phyloP scores from a whole-genome alignment of 2,329 filamentous ascomycete genomes.

The Zymoseptoria passerinii region DNA sequence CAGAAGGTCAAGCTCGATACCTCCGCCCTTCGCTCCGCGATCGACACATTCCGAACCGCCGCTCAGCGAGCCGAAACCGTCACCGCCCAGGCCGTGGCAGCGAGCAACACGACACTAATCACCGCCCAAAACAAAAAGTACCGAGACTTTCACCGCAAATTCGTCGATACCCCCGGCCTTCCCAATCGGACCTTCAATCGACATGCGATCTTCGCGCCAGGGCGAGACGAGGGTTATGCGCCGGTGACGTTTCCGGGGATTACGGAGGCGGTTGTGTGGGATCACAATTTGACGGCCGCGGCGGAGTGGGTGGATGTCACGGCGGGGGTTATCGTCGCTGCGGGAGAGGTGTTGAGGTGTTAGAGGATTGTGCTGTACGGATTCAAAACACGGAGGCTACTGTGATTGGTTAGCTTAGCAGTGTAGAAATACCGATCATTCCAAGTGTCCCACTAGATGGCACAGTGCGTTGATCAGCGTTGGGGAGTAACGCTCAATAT shows the following conservation, averaged over 20 bases:
- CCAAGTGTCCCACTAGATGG: too few relatives aligned
- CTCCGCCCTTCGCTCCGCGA: slow-evolving; percentile 25
- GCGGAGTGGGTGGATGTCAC: slow-evolving; percentile 16
- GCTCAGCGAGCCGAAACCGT: slow-evolving; percentile 28
- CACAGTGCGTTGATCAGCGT: too few relatives aligned
- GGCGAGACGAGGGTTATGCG: slow-evolving; percentile 52
- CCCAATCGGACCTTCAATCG: slow-evolving; percentile 39
- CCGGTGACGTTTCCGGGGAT: slow-evolving; percentile 58
- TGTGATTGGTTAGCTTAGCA: too few relatives aligned
- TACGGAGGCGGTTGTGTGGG: slow-evolving; percentile 41
- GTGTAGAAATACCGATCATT: too few relatives aligned
- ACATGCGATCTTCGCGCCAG: slow-evolving; percentile 41
- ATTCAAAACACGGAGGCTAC: too few relatives aligned
- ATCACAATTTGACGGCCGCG: slow-evolving; percentile 12
- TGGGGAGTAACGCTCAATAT: too few relatives aligned
- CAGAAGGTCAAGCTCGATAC: slow-evolving; percentile 40
- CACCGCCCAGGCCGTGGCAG: slow-evolving; percentile 9
- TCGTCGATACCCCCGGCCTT: slow-evolving; percentile 40
- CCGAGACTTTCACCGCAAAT: slow-evolving; percentile 39
- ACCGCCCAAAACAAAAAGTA: slow-evolving; percentile 38
- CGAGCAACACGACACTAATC: slow-evolving; percentile 24
- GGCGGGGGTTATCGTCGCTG: slow-evolving; percentile 12
- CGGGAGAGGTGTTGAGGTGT: slow-evolving; percentile 15
- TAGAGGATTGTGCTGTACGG: slow-evolving; percentile 3
- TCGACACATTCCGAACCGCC: slow-evolving; percentile 41